Evolutionary conservation across 768 basidiomycete genomes (phyloP).

Genomic region (Gloeophyllum trabeum): DNA sequence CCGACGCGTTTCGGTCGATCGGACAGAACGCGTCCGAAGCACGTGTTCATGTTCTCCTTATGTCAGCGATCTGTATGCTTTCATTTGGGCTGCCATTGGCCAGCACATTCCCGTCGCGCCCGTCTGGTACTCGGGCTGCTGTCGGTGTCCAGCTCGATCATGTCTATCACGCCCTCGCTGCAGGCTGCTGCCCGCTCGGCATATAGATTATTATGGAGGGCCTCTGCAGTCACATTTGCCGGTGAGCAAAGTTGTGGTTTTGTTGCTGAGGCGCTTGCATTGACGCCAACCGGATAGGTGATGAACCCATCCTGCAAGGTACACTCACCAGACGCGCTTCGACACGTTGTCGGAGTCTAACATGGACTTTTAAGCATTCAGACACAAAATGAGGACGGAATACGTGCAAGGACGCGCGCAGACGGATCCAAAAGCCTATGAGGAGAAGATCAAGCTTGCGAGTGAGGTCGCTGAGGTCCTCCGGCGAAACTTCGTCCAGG

Average conservation of each 20-base stretch:
- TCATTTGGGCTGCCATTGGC: conserved; percentile 1
- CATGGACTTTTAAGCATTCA: too few species aligned
- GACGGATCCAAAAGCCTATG: conserved; percentile 35
- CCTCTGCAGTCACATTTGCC: conserved; percentile 53
- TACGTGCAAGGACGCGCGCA: conserved; percentile 28
- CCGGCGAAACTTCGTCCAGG: conserved; percentile 82
- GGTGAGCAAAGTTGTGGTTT: conserved; percentile 21
- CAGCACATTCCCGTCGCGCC: background rate
- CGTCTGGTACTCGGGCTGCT: background rate
- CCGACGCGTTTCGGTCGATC: background rate
- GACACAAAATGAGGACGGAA: conserved; percentile 53
- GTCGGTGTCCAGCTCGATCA: conserved; percentile 11
- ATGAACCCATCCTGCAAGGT: conserved; percentile 44
- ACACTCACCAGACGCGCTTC: conserved; percentile 5
- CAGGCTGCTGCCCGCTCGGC: conserved; percentile 60
- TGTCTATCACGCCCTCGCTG: conserved; percentile 47
- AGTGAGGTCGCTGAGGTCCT: conserved; percentile 67
- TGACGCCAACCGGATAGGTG: conserved; percentile 27
- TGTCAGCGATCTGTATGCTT: background rate
- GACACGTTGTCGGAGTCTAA: background rate
- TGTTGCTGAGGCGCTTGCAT: background rate
- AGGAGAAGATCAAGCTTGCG: conserved; percentile 45
- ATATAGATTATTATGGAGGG: conserved; percentile 62
- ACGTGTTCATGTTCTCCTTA: background rate
- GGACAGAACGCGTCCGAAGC: background rate